Base-by-base conservation (phyloP, 2,329 filamentous ascomycete species). In the Epichloe typhina region DNA sequence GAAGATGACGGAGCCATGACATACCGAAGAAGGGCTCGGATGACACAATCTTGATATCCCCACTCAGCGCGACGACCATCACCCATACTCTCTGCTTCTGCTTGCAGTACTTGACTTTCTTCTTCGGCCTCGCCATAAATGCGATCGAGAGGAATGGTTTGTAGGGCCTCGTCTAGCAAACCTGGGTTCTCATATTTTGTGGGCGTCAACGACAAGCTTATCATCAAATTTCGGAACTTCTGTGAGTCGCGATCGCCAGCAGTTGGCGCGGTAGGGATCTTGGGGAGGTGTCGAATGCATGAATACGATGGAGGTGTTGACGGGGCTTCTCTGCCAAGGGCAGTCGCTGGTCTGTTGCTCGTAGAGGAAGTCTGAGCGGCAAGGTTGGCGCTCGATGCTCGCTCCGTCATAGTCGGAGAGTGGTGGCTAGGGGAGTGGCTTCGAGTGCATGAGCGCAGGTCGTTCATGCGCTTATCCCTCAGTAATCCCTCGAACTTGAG, bases 21-120 rank as follows among this genome's bases (percentile, higher is more conserved):
- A 59, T 73, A 89, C 86, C 82, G 84, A 62, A 97, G 73, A 56
- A 97, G 74, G 54, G 91, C 88, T 57, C 87, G 80, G 62, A 97
- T 85, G 50, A 96, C 88, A 66, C 91, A 98, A 69, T 98, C 93
- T 68, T 97, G 91, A 64, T 97, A 96, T 52, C 90, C 91, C 91
- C 91, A 97, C 72, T 89, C 85, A 2, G 90, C 80, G 65, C 86
- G 85, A 57, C 81, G 77, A 50, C 83, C 86, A 51, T 86, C 81
- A 19, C 86, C 87, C 71, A 95, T 82, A 58, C 88, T 95, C 63
- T 86, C 86, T 35, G 91, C 91, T 66, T 95, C 83, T 36, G 88
- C 93, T 62, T 86, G 82, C 59, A 95, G 74, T 33, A 96, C 83
- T 64, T 96, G 88, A 56, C 80, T 82, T 68, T 97, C 90, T 65